Evolutionary conservation across 495 filamentous ascomycete genomes (phyloP), one percentile per base, ranked within the genome.

Genomic region (Aspergillus incahuasiensis): DNA sequence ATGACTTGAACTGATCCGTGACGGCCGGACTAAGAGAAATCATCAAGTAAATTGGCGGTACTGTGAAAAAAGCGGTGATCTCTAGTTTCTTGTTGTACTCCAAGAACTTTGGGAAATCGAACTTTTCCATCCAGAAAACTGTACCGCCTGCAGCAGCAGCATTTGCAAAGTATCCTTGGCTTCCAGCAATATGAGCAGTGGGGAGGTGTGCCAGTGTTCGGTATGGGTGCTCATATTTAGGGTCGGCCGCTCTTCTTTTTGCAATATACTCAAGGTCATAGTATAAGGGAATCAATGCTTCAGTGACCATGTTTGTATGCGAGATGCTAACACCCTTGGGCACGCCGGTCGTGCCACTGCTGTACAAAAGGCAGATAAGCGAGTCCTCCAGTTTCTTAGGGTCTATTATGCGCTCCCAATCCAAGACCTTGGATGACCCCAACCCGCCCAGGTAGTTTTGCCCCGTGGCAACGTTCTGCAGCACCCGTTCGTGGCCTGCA

Each of bases 161-260:
- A 52, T 65, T 67, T 50, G 68, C 73, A 72, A 62, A 68, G 52
- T 80, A 82, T 5, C 74, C 74, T 48, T 76, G 74, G 5, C 65
- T 48, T n/a, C 72, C 72, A 9, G 72, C 72, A 35, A 75, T 66
- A 49, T 74, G 72, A 0, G 78, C 77, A 5, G 76, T 70, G 6
- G 79, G 79, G 1, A 83, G 64, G 58, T 82, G 81, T 6, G 73
- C 79, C 6, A 82, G 59, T 0, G 74, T 78, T 12, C 73, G 67
- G 54, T 71, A 66, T 0, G 45, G 46, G 50, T 51, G 19, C 15
- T 53, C 49, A 24, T 40, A 61, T 12, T 55, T 54, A 4, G 61
- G 67, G 38, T 61, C 68, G 21, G 48, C 53, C 54, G 20, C 56
- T 47, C 51, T 66, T 58, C 50, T 48, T 20, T 45, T 54, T 5